Evolutionary conservation across 176 grass and related monocot genomes (phyloP), one percentile per base, ranked within the genome.

Genomic region (Saccharum officinarum): DNA sequence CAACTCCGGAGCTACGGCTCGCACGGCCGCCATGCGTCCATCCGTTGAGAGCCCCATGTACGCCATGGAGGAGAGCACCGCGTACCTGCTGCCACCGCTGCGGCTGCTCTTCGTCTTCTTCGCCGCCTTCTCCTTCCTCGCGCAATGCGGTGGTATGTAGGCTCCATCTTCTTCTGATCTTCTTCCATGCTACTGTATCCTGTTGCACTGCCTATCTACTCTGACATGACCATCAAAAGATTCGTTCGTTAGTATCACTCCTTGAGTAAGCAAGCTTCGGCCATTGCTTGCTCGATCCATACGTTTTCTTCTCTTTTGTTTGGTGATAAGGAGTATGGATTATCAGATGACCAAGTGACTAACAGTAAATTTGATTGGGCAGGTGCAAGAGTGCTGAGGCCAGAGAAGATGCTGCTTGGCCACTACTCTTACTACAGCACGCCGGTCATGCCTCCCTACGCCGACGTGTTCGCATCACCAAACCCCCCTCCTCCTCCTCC

Each of bases 401-500:
- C 69, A 13, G 81, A 83, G 39, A 85, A 87, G 67, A 80, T 87
- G 14, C 78, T 80, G 14, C 84, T 79, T 4, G 78, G 88, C 10
- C 75, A 74, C 41, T 80, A 86, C 64, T 82, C 85, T 11, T 76
- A 93, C 85, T 67, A 82, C 78, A 73, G 52, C 46, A 79, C 94
- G 4, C 94, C 94, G 13, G 63, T 89, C 36, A 61, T 93, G 38
- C 84, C 91, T 38, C 82, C 84, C 71, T 92, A 87, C 78, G 60
- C 44, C 54, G 89, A 91, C 18, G 82, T 67, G 28, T 76, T 91
- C 69, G 69, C 83, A 0, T 38, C 84, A 2, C 63, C 86, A 0
- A 63, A 69, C 20, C 0, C 20, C 2, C 23, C 87, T 17, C 68
- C 80, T 0, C 60, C 71, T 28, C 74, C 36, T 34, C 69, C 81